Conservation (phyloP, 345 rosid genomes). For the Nasturtium officinale region DNA sequence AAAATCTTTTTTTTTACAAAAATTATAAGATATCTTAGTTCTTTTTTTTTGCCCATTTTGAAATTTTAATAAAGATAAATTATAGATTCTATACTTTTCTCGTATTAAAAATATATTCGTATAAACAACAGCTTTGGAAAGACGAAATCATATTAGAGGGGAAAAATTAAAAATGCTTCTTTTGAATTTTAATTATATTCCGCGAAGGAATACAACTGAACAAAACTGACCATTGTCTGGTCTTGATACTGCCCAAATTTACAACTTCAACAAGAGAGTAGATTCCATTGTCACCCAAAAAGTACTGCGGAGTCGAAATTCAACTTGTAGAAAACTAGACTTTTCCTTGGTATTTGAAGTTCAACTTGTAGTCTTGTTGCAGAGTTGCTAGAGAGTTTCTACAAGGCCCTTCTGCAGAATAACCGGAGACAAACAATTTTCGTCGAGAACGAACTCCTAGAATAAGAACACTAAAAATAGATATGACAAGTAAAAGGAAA, state of each 20-base stretch:
- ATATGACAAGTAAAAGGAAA: not conserved
- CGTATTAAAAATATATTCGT: no score
- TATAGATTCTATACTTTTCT: no score
- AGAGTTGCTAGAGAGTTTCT: slow-evolving; percentile 66
- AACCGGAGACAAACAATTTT: slow-evolving; percentile 25
- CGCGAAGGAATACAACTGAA: no score
- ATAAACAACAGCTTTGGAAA: no score
- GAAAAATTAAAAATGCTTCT: no score
- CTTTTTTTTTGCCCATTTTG: no score
- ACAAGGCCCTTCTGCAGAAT: slow-evolving; percentile 89
- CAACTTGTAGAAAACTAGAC: slow-evolving; percentile 45
- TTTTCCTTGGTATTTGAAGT: slow-evolving; percentile 85
- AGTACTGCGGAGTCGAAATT: not conserved
- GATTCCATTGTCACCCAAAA: not conserved
- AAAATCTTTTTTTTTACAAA: no score
- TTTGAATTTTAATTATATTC: no score
- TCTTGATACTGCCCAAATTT: slow-evolving; percentile 6
- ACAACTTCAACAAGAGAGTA: slow-evolving; percentile 17
- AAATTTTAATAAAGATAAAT: no score
- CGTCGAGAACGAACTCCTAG: not conserved
- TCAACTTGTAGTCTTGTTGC: slow-evolving; percentile 77
- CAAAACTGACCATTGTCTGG: slow-evolving; percentile 15
- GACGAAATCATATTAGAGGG: no score
- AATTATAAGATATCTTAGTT: no score
- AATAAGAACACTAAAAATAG: not conserved